These are phyloP conservation scores for Blastobotrys americana DNA, from an alignment of 805 yeast species.

Conservation along the genomic window DNA sequence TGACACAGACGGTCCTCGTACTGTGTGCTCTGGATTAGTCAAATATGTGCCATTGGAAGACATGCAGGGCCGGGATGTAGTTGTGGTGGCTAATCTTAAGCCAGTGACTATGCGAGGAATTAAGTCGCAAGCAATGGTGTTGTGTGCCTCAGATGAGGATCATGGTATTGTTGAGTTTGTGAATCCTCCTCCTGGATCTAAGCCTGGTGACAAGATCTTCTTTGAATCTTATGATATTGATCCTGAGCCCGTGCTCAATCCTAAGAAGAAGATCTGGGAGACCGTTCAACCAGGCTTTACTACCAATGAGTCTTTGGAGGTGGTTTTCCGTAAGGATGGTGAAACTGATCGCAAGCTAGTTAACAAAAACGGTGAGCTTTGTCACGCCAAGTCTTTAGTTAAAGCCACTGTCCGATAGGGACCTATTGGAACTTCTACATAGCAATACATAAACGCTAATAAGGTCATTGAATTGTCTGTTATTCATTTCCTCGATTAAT, in stretches of 20 bases:
- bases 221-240: conserved; percentile 84
- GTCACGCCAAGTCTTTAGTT: conserved; percentile 64
- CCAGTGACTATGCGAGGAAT: conserved; percentile 98
- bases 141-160: conserved; percentile 65
- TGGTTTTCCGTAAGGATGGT: conserved; percentile 70
- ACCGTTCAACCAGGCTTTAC: conserved; percentile 85
- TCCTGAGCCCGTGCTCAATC: conserved; percentile 89
- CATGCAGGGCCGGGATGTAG: conserved; percentile 89
- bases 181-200: conserved; percentile 86
- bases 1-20: conserved; percentile 94
- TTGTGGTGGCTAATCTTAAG: conserved; percentile 90
- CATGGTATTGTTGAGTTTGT: conserved; percentile 76
- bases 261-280: conserved; percentile 98
- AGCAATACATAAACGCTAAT: too few species aligned
- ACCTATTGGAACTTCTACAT: too few species aligned
- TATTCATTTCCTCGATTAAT: too few species aligned
- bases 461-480: too few species aligned
- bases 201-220: conserved; percentile 94
- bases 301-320: conserved; percentile 68
- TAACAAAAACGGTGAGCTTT: conserved; percentile 69
- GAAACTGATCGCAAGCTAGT: conserved; percentile 66
- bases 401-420: conserved; percentile 73
- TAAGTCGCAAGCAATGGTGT: conserved; percentile 92
- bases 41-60: conserved; percentile 84
- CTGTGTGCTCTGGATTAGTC: conserved; percentile 95